Evolutionary conservation across 257 asterid genomes (phyloP).

Genomic region (Phtheirospermum japonicum): DNA sequence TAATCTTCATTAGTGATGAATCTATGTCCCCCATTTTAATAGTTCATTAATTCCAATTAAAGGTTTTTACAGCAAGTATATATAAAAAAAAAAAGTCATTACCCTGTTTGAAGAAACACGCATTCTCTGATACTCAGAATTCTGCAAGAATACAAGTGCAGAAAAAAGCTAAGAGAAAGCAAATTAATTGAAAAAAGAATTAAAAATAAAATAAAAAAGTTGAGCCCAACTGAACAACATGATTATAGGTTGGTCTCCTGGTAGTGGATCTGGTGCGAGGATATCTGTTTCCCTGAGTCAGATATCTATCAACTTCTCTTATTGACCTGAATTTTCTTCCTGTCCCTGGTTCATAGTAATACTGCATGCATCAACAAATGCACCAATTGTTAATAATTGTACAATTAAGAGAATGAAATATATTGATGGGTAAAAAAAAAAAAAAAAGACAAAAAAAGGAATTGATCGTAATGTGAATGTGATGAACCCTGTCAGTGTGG

Average conservation of each 20-base stretch:
- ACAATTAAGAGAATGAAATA: too few species aligned
- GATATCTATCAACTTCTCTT: conserved; percentile 44
- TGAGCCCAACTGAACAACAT: not conserved
- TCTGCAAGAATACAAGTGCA: conserved; percentile 7
- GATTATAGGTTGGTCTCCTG: conserved; percentile 18
- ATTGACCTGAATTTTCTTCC: conserved; percentile 68
- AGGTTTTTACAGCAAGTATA: too few species aligned
- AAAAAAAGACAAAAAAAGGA: not conserved
- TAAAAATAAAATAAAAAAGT: not conserved
- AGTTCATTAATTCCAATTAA: too few species aligned
- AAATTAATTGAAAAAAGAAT: not conserved
- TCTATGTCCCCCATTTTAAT: too few species aligned
- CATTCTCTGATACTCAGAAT: conserved; percentile 1
- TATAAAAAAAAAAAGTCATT: not conserved
- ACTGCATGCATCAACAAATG: conserved; percentile 42
- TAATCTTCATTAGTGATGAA: not conserved
- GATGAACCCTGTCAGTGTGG: conserved; percentile 54
- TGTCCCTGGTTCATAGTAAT: conserved; percentile 72
- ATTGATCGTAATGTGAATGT: not conserved
- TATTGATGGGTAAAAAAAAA: too few species aligned
- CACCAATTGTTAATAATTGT: not conserved
- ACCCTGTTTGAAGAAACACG: conserved; percentile 14
- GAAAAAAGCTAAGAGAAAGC: not conserved
- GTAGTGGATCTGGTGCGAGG: conserved; percentile 13
- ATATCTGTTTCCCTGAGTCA: conserved; percentile 31